Conservation (phyloP, 192 early-diverging fungal genomes). For the Coemansia sp. region DNA sequence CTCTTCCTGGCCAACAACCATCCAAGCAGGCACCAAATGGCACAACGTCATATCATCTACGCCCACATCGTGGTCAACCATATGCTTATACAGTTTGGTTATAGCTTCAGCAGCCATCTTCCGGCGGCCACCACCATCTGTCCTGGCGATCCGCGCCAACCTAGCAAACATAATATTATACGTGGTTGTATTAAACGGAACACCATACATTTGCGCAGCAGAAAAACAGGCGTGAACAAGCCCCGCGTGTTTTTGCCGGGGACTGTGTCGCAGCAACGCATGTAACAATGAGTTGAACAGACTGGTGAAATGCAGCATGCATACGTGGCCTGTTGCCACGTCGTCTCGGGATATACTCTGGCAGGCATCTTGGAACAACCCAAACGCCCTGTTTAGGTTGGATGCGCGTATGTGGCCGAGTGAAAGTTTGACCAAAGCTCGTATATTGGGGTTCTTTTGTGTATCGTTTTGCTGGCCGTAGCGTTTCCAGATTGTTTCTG, state of each 20-base stretch:
- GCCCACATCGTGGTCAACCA: conserved; percentile 8
- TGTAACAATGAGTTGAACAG: conserved; percentile 32
- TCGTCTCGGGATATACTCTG: not conserved
- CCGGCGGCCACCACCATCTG: no score
- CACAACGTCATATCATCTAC: conserved; percentile 18
- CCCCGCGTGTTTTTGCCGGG: not conserved
- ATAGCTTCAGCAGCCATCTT: not conserved
- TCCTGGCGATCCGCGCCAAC: conserved; percentile 11
- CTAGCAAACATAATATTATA: conserved; percentile 31
- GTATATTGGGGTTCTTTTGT: conserved; percentile 3
- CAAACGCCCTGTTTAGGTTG: conserved; percentile 8
- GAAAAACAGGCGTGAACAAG: not conserved
- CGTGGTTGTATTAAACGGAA: conserved; percentile 18
- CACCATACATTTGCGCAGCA: not conserved
- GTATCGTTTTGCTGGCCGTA: conserved; percentile 1
- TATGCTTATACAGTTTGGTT: conserved; percentile 17
- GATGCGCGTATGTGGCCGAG: conserved; percentile 21
- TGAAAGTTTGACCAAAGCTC: conserved; percentile 33
- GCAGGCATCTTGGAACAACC: conserved; percentile 15
- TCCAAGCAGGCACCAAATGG: conserved; percentile 30
- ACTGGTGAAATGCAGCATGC: not conserved
- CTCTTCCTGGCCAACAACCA: not conserved
- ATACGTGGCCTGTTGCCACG: not conserved
- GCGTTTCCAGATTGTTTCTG: conserved; percentile 14
- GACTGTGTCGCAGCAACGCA: not conserved